Conservation (phyloP, 1,284 basidiomycete species). For the Papiliotrema fonsecae region DNA sequence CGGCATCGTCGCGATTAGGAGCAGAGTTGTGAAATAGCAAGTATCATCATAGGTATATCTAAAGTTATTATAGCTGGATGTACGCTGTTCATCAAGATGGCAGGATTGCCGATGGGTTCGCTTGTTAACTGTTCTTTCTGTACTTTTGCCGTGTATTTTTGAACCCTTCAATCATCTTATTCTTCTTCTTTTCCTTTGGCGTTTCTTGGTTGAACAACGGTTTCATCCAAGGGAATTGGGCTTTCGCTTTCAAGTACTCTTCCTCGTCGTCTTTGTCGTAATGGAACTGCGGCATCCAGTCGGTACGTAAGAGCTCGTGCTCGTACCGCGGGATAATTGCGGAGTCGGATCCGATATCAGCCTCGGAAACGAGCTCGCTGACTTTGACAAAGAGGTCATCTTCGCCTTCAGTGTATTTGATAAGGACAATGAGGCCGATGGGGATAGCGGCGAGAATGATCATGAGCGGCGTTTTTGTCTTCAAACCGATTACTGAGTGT, state of each 20-base stretch:
- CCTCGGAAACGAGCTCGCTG: neutral
- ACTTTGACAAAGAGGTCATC: neutral
- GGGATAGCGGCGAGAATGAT: constrained; percentile 4
- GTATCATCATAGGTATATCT: constrained; percentile 2
- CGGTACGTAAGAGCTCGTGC: constrained; percentile 8
- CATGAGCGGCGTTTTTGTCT: constrained; percentile 7
- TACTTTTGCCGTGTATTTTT: too few relatives aligned
- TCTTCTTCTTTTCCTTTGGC: neutral
- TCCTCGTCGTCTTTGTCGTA: neutral
- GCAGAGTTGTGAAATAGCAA: neutral
- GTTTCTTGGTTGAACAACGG: neutral
- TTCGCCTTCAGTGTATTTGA: constrained; percentile 4
- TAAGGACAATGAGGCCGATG: neutral
- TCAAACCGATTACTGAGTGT: constrained; percentile 9
- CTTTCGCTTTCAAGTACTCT: neutral
- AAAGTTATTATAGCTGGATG: neutral
- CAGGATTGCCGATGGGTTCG: neutral
- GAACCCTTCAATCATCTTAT: too few relatives aligned
- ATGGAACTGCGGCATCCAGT: constrained; percentile 10
- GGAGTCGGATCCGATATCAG: neutral
- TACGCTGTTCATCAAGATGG: neutral
- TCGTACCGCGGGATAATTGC: constrained; percentile 5
- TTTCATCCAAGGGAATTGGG: neutral
- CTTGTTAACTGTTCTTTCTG: neutral
- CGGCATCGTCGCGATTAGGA: too few relatives aligned